A percentile compares a stretch with the other conserved stretches of the same genome.
These are phyloP conservation scores for Diospyros lotus DNA, from an alignment of 148 eudicot genomes.

Conservation along the genomic window DNA sequence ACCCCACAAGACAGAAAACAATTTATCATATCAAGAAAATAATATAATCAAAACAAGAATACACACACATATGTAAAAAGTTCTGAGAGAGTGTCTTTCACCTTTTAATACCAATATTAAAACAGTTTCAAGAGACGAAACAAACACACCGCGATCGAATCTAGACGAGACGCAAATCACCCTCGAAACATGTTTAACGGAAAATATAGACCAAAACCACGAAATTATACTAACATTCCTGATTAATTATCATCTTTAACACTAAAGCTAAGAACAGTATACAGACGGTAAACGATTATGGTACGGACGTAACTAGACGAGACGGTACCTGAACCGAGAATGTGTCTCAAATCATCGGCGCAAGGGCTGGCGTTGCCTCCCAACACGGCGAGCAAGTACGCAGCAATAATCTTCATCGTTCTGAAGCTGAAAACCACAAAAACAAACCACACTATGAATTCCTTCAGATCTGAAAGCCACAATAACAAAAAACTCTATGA, in stretches of 20 bases:
- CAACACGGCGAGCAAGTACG: slow-evolving; percentile 78
- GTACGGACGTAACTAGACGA: neutral
- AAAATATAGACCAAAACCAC: neutral
- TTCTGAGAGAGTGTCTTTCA: no score
- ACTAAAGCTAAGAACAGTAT: neutral
- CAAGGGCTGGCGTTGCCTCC: slow-evolving; percentile 63
- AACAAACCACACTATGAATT: neutral
- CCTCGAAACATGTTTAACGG: neutral
- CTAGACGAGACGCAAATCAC: neutral
- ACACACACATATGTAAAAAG: no score
- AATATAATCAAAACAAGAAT: no score
- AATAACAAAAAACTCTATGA: no score
- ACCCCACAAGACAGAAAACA: no score
- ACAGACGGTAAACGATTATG: no score
- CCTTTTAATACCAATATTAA: no score
- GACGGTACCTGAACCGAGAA: slow-evolving; percentile 56
- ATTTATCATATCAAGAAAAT: no score
- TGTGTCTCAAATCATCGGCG: slow-evolving; percentile 43
- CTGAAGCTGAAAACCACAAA: neutral
- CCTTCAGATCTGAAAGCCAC: no score
- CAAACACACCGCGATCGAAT: neutral
- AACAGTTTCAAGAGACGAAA: neutral
- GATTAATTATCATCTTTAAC: neutral
- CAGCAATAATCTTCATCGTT: slow-evolving; percentile 69
- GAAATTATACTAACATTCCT: neutral